phyloP scores from a whole-genome alignment of 352 stramenopile species.

The Blastocystis sp. region DNA sequence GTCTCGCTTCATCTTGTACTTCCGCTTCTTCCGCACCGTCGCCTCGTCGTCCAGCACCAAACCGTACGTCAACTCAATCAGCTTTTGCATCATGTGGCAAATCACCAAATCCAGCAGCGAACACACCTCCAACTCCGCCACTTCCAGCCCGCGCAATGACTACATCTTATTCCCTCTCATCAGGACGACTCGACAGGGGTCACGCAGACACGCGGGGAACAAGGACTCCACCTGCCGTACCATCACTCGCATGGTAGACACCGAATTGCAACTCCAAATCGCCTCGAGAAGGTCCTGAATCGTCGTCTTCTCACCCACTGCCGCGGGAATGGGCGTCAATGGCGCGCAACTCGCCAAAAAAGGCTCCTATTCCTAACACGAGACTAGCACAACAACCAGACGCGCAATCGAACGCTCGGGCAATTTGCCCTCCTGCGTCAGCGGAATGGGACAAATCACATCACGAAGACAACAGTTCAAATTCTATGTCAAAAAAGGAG shows the following conservation, averaged over 20 bases:
- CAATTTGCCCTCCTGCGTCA: neutral
- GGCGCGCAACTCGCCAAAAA: neutral
- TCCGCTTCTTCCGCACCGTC: neutral
- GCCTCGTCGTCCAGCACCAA: constrained; percentile 25
- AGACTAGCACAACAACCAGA: neutral
- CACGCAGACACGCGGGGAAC: too few species aligned
- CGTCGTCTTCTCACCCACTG: neutral
- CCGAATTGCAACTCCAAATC: neutral
- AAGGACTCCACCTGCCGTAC: too few species aligned
- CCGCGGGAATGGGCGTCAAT: neutral
- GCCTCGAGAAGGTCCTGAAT: constrained; percentile 27
- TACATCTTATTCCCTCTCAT: neutral
- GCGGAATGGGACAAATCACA: neutral
- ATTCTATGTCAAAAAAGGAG: neutral
- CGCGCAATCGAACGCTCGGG: neutral
- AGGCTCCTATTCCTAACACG: neutral
- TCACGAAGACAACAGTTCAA: neutral
- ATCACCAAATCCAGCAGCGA: constrained; percentile 58
- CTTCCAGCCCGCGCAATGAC: neutral
- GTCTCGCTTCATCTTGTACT: neutral
- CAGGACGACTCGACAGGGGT: neutral
- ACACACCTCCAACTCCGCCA: neutral
- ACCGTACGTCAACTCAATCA: constrained; percentile 39
- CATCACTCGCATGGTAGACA: too few species aligned
- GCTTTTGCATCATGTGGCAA: constrained; percentile 21